Base-by-base conservation (phyloP, 1,139 yeast genomes). In the Lodderomyces oxycetoniae region DNA sequence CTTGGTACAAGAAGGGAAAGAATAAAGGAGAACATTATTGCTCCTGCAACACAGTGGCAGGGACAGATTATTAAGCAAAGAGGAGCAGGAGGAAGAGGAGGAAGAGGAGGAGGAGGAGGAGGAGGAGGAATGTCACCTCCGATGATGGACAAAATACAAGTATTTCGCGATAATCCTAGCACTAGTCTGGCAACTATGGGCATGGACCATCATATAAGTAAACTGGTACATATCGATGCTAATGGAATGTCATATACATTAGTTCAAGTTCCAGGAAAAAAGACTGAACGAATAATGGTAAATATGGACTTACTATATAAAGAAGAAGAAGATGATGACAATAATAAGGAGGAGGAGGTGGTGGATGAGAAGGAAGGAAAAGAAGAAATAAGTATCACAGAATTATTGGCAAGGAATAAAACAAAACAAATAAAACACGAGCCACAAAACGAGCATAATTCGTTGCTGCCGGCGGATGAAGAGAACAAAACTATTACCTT, bases 11-110 rank as follows among this genome's bases (percentile, higher is more conserved):
- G 77, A 3, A 64, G 64, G 8, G 57, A 63, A 5, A 57, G 85
- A 36, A 66, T 66, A 33, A 84, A 85, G 51, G 96, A 87, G 51
- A 87, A 87, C 47, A 58, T 57, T 1, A 37, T 76, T 24, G 61
- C 63, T 3, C 68, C 89, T 0, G 14, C 26, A 7, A 63, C 60
- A n/a, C 74, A 82, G 0, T 81, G 93, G 87, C 62, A 62, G 1
- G 93, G 91, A 0, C 82, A 82, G 48, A 64, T 62, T 0, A 42
- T 80, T 21, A 58, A 56, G 16, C 81, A 74, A 47, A 56, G n/a
- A n/a, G n/a, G n/a, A n/a, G n/a, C n/a, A n/a, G n/a, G n/a, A n/a
- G n/a, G n/a, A 50, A 26, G 22, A 19, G n/a, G n/a, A n/a, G n/a
- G n/a, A n/a, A n/a, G n/a, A n/a, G n/a, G n/a, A n/a, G n/a, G n/a